Percentiles rank a stretch among this genome's conserved stretches.
Evolutionary conservation across 73 alveolate genomes (phyloP).

Genomic region (Halteria grandinella): DNA sequence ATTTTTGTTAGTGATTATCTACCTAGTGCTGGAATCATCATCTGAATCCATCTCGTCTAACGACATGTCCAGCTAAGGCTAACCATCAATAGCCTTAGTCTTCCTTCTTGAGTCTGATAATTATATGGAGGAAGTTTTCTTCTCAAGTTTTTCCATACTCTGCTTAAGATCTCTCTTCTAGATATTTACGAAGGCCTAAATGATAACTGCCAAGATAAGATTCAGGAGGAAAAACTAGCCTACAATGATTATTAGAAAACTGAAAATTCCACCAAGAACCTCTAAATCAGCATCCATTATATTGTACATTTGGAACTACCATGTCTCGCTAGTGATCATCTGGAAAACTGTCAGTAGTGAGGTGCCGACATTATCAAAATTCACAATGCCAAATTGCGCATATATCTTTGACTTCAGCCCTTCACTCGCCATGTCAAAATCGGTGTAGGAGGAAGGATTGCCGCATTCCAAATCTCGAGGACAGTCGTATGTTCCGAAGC

Average conservation of each 20-base stretch:
- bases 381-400: conserved; percentile 62
- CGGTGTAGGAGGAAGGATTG: conserved; percentile 23
- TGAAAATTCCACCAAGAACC: conserved; percentile 53
- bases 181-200: conserved; percentile 33
- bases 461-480: conserved; percentile 40
- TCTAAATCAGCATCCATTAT: conserved; percentile 60
- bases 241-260: conserved; percentile 38
- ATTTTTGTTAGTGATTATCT: too few species aligned
- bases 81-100: too few species aligned
- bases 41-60: too few species aligned
- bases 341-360: conserved; percentile 70
- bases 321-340: conserved; percentile 57
- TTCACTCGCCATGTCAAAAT: conserved; percentile 22
- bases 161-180: neutral
- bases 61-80: too few species aligned
- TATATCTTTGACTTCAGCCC: conserved; percentile 6
- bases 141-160: neutral
- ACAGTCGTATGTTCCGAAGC: conserved; percentile 18
- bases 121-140: too few species aligned
- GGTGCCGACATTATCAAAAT: conserved; percentile 63
- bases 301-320: conserved; percentile 28
- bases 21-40: too few species aligned
- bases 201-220: conserved; percentile 73
- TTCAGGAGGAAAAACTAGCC: conserved; percentile 72
- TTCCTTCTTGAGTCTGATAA: too few species aligned